Evolutionary conservation across 2,329 filamentous ascomycete species (phyloP).

Genomic region (Colletotrichum acutatum): DNA sequence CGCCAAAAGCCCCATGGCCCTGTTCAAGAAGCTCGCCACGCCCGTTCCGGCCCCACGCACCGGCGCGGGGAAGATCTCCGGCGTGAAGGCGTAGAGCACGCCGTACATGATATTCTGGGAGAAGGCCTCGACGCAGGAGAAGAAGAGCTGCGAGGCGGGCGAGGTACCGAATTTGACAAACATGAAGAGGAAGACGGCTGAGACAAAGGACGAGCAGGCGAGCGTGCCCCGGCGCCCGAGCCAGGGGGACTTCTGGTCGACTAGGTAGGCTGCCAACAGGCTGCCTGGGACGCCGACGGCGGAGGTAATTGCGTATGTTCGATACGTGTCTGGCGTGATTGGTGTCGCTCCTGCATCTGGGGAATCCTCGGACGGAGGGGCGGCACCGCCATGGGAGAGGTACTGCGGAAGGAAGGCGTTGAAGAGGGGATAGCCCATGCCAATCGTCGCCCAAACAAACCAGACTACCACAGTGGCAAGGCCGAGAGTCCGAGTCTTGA

Average conservation of each 20-base stretch:
- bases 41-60: constrained; percentile 78
- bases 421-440: constrained; percentile 89
- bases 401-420: constrained; percentile 93
- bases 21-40: constrained; percentile 77
- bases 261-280: constrained; percentile 78
- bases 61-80: constrained; percentile 80
- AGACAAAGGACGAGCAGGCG: constrained; percentile 73
- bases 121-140: constrained; percentile 76
- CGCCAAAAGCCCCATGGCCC: constrained; percentile 73
- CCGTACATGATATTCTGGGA: constrained; percentile 83
- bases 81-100: constrained; percentile 80
- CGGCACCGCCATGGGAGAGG: constrained; percentile 67
- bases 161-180: constrained; percentile 71
- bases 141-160: constrained; percentile 68
- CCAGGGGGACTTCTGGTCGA: constrained; percentile 70
- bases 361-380: constrained; percentile 45
- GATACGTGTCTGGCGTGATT: constrained; percentile 69
- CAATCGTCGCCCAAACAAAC: constrained; percentile 86
- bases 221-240: constrained; percentile 79
- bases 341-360: constrained; percentile 39
- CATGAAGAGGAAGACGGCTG: constrained; percentile 75
- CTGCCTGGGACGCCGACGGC: constrained; percentile 82
- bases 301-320: constrained; percentile 85
- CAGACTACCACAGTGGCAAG: constrained; percentile 69
- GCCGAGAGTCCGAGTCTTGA: constrained; percentile 63